phyloP scores from a whole-genome alignment of 805 yeast genomes.

The Maudiozyma turicensis region DNA sequence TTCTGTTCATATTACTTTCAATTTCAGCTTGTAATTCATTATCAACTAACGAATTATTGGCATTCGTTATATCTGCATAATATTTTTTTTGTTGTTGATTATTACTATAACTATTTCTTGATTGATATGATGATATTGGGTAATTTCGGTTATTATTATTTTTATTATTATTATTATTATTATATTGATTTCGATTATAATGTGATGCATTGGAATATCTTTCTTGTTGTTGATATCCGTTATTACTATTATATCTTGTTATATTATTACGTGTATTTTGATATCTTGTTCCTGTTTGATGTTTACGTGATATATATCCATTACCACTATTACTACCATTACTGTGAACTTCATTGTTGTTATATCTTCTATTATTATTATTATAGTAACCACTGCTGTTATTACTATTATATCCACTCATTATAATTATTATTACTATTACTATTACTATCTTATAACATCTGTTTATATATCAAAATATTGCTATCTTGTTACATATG shows the following conservation, averaged over 20 bases:
- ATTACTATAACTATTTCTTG: not conserved
- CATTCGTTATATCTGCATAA: not conserved
- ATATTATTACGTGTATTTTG: not conserved
- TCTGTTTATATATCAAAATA: no score
- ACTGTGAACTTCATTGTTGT: not conserved
- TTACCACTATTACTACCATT: not conserved
- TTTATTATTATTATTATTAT: not conserved
- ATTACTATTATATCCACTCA: slow-evolving; percentile 1
- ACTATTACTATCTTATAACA: no score
- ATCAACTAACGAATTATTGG: not conserved
- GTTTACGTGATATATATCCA: not conserved
- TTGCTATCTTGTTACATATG: no score
- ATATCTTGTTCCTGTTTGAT: not conserved
- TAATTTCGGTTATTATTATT: not conserved
- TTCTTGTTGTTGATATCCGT: not conserved
- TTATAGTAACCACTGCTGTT: not conserved
- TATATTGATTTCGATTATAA: not conserved
- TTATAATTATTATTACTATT: no score
- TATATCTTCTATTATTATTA: not conserved
- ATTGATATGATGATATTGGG: not conserved
- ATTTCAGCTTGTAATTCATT: not conserved
- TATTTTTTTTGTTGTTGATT: not conserved
- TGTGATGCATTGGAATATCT: not conserved
- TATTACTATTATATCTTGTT: not conserved
- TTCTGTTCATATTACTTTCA: not conserved